A percentile compares a stretch with the other conserved stretches of the same genome.
Evolutionary conservation across 2,329 filamentous ascomycete genomes (phyloP).

Genomic region (Exophiala phaeomuriformis): DNA sequence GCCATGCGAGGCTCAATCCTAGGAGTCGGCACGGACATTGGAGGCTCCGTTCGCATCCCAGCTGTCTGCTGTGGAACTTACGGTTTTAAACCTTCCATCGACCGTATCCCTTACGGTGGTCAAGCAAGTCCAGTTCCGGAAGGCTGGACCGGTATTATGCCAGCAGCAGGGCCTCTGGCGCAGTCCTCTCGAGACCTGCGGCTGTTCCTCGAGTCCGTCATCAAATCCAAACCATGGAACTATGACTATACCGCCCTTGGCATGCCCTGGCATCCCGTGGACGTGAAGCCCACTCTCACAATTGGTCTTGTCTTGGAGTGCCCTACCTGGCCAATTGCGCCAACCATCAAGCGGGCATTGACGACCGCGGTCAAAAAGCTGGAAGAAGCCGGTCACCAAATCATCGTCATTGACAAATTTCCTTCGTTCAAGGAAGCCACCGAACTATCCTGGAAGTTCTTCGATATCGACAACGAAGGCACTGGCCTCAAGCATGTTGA

Average conservation of each 20-base stretch:
- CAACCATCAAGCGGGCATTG: not conserved
- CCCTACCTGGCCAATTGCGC: constrained; percentile 16
- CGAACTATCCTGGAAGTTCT: constrained; percentile 9
- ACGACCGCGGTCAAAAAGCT: constrained; percentile 34
- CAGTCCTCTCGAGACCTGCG: constrained; percentile 25
- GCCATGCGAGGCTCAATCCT: constrained; percentile 52
- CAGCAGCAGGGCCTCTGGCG: constrained; percentile 38
- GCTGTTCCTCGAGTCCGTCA: constrained; percentile 30
- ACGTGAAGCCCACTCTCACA: constrained; percentile 21
- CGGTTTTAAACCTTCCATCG: constrained; percentile 44
- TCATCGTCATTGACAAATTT: not conserved
- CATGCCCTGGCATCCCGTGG: constrained; percentile 43
- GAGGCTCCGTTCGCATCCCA: constrained; percentile 40
- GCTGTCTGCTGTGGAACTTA: constrained; percentile 47
- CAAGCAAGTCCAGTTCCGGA: constrained; percentile 44
- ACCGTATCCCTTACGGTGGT: constrained; percentile 46
- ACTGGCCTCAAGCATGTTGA: constrained; percentile 30
- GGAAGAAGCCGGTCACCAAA: constrained; percentile 32
- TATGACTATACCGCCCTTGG: constrained; percentile 43
- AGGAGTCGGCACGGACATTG: constrained; percentile 58
- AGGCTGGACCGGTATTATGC: constrained; percentile 47
- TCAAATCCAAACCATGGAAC: constrained; percentile 39
- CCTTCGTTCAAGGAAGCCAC: constrained; percentile 14
- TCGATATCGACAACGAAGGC: constrained; percentile 14
- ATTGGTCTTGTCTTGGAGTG: constrained; percentile 38